Percentiles rank a stretch among this genome's conserved stretches.
Evolutionary conservation across 2,329 filamentous ascomycete genomes (phyloP).

Genomic region (Xylariaceae sp.): DNA sequence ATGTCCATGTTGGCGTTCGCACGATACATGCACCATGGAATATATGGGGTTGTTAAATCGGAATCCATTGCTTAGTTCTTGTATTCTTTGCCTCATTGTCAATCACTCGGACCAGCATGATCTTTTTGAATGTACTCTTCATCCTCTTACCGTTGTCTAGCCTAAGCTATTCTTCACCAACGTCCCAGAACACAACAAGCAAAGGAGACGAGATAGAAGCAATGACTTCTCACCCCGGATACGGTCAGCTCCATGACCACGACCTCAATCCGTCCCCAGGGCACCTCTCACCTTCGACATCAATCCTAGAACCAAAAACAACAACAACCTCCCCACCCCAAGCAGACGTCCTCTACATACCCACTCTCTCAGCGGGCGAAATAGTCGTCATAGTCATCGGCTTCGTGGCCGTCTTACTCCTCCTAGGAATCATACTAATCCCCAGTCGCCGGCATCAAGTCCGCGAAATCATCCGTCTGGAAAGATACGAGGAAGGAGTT

Average conservation of each 20-base stretch:
- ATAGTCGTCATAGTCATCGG: conserved; percentile 58
- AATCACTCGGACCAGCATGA: background rate
- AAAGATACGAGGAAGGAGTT: too few relatives aligned
- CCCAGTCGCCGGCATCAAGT: too few relatives aligned
- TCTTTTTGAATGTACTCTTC: background rate
- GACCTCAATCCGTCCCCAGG: background rate
- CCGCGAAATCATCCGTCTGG: too few relatives aligned
- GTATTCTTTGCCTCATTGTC: too few relatives aligned
- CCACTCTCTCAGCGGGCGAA: conserved; percentile 40
- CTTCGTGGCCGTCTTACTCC: conserved; percentile 39
- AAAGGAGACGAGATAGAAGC: conserved; percentile 1
- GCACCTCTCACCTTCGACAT: background rate
- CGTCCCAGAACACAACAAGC: background rate
- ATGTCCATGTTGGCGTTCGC: too few relatives aligned
- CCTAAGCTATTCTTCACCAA: background rate
- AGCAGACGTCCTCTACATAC: background rate
- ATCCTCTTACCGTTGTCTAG: background rate
- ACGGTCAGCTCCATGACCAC: too few relatives aligned
- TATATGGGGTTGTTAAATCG: background rate
- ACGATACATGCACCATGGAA: too few relatives aligned
- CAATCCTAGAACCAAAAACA: background rate
- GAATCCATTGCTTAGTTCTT: background rate
- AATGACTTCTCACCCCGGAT: background rate
- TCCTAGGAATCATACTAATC: conserved; percentile 31
- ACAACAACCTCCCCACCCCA: background rate